Evolutionary conservation across 2,329 filamentous ascomycete genomes (phyloP).

Genomic region (Atkinsonella hypoxylon): DNA sequence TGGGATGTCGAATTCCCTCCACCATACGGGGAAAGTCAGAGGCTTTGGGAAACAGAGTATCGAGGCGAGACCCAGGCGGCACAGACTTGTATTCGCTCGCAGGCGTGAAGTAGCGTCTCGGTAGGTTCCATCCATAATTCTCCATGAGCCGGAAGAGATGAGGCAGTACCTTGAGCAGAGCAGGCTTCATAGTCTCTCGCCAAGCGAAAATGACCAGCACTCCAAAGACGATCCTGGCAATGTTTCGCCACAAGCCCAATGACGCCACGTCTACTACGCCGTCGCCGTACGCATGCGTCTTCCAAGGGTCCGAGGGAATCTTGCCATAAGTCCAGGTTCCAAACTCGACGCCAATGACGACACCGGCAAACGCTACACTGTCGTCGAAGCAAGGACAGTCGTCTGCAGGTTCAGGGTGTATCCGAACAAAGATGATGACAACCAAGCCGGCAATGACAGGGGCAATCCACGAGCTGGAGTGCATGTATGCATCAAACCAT

Average conservation of each 20-base stretch:
- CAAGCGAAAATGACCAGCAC: slow-evolving; percentile 78
- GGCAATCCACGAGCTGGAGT: slow-evolving; percentile 50
- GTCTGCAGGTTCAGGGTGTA: slow-evolving; percentile 92
- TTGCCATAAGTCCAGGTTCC: slow-evolving; percentile 73
- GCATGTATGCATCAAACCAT: slow-evolving; percentile 58
- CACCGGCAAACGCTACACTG: slow-evolving; percentile 83
- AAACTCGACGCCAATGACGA: slow-evolving; percentile 72
- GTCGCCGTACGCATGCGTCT: slow-evolving; percentile 29
- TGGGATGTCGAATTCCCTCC: slow-evolving; percentile 67
- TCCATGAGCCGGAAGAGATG: slow-evolving; percentile 82
- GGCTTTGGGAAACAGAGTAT: slow-evolving; percentile 85
- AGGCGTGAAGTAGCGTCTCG: slow-evolving; percentile 80
- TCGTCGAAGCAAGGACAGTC: slow-evolving; percentile 97
- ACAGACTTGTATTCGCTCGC: slow-evolving; percentile 86
- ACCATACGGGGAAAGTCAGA: slow-evolving; percentile 76
- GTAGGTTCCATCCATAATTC: slow-evolving; percentile 64
- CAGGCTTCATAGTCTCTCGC: slow-evolving; percentile 81
- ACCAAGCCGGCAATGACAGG: slow-evolving; percentile 51
- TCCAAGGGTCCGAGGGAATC: slow-evolving; percentile 33
- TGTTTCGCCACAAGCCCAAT: slow-evolving; percentile 52
- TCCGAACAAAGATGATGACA: slow-evolving; percentile 66
- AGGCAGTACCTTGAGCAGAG: slow-evolving; percentile 64
- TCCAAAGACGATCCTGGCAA: slow-evolving; percentile 62
- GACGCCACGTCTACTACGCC: slow-evolving; percentile 54
- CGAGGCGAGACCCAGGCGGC: slow-evolving; percentile 51